Evolutionary conservation across 306 rosid species (phyloP).

Genomic region (Castanopsis chinensis): DNA sequence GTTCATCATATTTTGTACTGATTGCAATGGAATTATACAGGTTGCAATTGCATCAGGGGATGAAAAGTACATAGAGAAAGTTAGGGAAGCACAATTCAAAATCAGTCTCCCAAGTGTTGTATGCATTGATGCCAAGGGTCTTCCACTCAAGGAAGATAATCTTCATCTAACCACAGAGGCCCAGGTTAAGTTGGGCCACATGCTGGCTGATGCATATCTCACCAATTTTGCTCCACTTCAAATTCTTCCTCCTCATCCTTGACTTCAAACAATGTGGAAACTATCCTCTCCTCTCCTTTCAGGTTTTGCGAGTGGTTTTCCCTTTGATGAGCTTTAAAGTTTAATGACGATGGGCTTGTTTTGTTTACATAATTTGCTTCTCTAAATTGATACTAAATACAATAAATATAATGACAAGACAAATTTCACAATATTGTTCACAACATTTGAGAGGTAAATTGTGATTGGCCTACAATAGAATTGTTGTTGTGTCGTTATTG

Average conservation of each 20-base stretch:
- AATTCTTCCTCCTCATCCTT: not conserved
- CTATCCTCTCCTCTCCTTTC: not conserved
- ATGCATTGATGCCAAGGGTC: conserved; percentile 74
- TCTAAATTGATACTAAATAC: too few relatives aligned
- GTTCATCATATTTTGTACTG: not conserved
- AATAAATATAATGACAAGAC: too few relatives aligned
- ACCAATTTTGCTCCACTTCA: conserved; percentile 38
- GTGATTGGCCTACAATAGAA: too few relatives aligned
- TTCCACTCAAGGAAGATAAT: conserved; percentile 58
- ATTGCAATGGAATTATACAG: conserved; percentile 19
- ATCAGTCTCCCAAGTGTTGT: conserved; percentile 50
- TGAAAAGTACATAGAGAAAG: conserved; percentile 37
- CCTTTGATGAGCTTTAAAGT: too few relatives aligned
- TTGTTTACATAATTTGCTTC: too few relatives aligned
- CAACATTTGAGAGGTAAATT: too few relatives aligned
- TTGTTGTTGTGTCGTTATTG: too few relatives aligned
- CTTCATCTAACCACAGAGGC: conserved; percentile 65
- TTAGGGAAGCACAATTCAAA: conserved; percentile 66
- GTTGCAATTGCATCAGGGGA: conserved; percentile 68
- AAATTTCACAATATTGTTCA: too few relatives aligned
- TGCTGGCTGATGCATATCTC: conserved; percentile 65
- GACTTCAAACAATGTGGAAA: not conserved
- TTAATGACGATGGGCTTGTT: too few relatives aligned
- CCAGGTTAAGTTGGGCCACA: conserved; percentile 63
- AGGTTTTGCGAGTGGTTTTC: not conserved